Percentiles rank a stretch among this genome's conserved stretches.
Conservation (phyloP, 2,329 filamentous ascomycete genomes). For the Aspergillus cejpii region DNA sequence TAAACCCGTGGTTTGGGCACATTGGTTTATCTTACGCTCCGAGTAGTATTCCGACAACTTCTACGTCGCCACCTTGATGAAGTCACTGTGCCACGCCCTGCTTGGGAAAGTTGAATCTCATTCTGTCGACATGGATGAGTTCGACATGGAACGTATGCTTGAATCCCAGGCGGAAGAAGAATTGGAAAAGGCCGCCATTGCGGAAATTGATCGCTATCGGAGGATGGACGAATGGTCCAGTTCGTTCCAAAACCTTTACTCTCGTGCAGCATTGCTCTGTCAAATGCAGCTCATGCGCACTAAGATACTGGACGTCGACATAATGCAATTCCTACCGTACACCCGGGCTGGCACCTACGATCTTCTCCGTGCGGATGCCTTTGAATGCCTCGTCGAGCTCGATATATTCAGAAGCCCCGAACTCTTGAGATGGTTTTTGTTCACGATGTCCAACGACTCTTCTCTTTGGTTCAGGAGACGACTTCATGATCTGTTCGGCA, state of each 20-base stretch:
- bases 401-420: slow-evolving; percentile 48
- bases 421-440: slow-evolving; percentile 52
- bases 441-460: slow-evolving; percentile 50
- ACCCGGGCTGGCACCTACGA: slow-evolving; percentile 55
- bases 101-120: slow-evolving; percentile 38
- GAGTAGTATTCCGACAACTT: slow-evolving; percentile 72
- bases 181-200: slow-evolving; percentile 52
- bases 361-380: slow-evolving; percentile 54
- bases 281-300: slow-evolving; percentile 50
- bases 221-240: slow-evolving; percentile 62
- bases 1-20: neutral
- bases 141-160: slow-evolving; percentile 43
- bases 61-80: slow-evolving; percentile 77
- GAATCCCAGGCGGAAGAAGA: slow-evolving; percentile 48
- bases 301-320: slow-evolving; percentile 47
- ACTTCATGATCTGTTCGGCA: slow-evolving; percentile 49
- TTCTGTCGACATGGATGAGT: slow-evolving; percentile 39
- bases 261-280: slow-evolving; percentile 55
- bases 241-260: slow-evolving; percentile 59
- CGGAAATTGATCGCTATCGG: slow-evolving; percentile 57
- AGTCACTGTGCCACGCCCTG: slow-evolving; percentile 52
- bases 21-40: slow-evolving; percentile 3
- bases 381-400: slow-evolving; percentile 51
- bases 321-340: slow-evolving; percentile 56
- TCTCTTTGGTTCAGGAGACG: slow-evolving; percentile 53